Conservation (phyloP, 352 stramenopile species). For the Phytophthora fragariae region DNA sequence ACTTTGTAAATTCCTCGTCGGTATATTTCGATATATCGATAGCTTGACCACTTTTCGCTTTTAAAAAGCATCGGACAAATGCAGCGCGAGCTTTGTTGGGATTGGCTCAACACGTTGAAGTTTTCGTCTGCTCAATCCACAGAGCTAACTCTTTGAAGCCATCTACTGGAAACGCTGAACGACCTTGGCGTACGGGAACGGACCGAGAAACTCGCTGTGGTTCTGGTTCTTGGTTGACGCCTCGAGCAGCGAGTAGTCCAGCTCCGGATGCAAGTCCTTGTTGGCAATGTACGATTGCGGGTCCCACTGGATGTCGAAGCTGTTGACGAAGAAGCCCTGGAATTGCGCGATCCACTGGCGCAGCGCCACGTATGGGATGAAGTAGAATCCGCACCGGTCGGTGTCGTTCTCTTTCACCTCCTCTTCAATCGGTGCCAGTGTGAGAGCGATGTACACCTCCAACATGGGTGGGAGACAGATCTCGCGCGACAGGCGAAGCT, state of each 20-base stretch:
- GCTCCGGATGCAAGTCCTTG: constrained; percentile 48
- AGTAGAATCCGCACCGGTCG: constrained; percentile 85
- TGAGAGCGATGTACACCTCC: constrained; percentile 69
- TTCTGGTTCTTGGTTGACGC: constrained; percentile 75
- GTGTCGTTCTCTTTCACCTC: constrained; percentile 80
- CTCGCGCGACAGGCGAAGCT: constrained; percentile 53
- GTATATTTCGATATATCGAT: background rate
- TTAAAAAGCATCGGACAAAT: too few species aligned
- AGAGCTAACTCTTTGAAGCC: background rate
- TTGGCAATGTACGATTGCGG: constrained; percentile 74
- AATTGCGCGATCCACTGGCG: constrained; percentile 81
- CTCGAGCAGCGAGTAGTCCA: constrained; percentile 77
- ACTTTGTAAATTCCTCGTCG: background rate
- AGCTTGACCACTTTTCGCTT: background rate
- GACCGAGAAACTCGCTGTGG: constrained; percentile 73
- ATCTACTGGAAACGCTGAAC: constrained; percentile 49
- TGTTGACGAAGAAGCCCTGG: constrained; percentile 87
- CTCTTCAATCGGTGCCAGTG: constrained; percentile 55
- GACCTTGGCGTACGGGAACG: constrained; percentile 77
- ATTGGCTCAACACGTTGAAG: background rate
- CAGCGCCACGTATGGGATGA: constrained; percentile 83
- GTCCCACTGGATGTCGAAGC: constrained; percentile 80
- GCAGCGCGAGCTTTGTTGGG: background rate
- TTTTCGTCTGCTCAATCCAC: background rate
- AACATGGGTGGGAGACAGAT: constrained; percentile 83